These are phyloP conservation scores for Penicillium fuscoglaucum DNA, from an alignment of 2,329 filamentous ascomycete genomes.

Conservation along the genomic window DNA sequence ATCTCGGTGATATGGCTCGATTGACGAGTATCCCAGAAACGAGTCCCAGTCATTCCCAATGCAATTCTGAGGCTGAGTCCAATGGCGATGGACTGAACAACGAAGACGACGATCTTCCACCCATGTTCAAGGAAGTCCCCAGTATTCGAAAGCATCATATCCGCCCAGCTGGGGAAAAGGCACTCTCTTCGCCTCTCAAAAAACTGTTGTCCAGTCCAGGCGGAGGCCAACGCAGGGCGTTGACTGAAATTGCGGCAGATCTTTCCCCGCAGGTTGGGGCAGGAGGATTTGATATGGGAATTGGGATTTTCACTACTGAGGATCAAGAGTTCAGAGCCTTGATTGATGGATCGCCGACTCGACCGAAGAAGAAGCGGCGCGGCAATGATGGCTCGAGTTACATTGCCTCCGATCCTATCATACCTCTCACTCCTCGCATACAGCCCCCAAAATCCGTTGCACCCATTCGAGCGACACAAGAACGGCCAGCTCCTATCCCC, in stretches of 20 bases:
- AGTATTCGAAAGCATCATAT: conserved; percentile 22
- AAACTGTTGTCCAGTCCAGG: conserved; percentile 42
- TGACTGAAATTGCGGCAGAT: conserved; percentile 47
- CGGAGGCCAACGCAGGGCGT: conserved; percentile 37
- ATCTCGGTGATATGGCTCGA: conserved; percentile 29
- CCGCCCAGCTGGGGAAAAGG: conserved; percentile 20
- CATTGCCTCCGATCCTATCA: conserved; percentile 31
- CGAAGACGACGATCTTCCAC: conserved; percentile 43
- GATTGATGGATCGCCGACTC: conserved; percentile 35
- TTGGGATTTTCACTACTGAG: conserved; percentile 42
- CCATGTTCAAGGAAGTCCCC: conserved; percentile 24
- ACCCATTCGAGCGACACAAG: conserved; percentile 13
- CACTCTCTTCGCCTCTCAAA: conserved; percentile 32
- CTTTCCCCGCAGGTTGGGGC: conserved; percentile 41
- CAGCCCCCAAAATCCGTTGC: conserved; percentile 21
- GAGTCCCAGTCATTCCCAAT: conserved; percentile 33
- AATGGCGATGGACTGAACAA: conserved; percentile 31
- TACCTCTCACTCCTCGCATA: conserved; percentile 31
- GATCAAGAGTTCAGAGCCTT: conserved; percentile 42
- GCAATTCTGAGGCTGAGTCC: conserved; percentile 25
- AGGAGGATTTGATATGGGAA: conserved; percentile 35
- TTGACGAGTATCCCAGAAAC: conserved; percentile 43
- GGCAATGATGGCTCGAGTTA: conserved; percentile 35
- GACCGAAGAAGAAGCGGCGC: conserved; percentile 41
- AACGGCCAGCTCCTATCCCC: conserved; percentile 14